Conservation (phyloP, 2,329 filamentous ascomycete genomes). For the Alternaria gansuensis region DNA sequence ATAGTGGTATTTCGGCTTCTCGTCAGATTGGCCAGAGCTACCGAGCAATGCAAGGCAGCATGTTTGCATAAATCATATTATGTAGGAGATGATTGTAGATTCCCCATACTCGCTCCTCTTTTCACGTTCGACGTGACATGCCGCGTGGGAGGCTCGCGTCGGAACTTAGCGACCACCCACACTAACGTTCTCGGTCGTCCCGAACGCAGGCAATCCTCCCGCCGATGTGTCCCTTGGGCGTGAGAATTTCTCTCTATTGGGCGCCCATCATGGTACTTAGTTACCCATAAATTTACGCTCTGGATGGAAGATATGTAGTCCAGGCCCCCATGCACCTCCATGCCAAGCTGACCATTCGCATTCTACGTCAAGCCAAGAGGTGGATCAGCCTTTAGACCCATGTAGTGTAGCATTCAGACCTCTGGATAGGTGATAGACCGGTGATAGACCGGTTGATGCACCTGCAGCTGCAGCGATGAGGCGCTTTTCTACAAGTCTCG, state of each 20-base stretch:
- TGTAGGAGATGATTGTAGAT: background rate
- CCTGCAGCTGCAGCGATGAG: slow-evolving; percentile 23
- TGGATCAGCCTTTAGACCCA: slow-evolving; percentile 17
- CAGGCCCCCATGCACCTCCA: slow-evolving; percentile 18
- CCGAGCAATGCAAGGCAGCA: background rate
- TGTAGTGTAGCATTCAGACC: slow-evolving; percentile 22
- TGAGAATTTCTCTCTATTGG: slow-evolving; percentile 32
- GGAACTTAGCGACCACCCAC: slow-evolving; percentile 7
- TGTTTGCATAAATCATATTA: background rate
- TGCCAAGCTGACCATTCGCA: slow-evolving; percentile 28
- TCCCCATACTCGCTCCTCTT: background rate
- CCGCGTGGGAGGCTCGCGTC: slow-evolving; percentile 14
- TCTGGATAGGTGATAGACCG: slow-evolving; percentile 12
- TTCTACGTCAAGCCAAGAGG: slow-evolving; percentile 31
- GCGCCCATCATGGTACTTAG: slow-evolving; percentile 46
- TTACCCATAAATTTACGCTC: slow-evolving; percentile 3
- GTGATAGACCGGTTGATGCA: slow-evolving; percentile 11
- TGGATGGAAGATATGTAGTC: slow-evolving; percentile 20
- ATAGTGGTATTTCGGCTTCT: background rate
- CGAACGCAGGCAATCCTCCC: slow-evolving; percentile 26
- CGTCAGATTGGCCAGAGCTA: background rate
- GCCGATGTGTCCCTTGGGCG: slow-evolving; percentile 22
- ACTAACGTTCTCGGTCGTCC: slow-evolving; percentile 18
- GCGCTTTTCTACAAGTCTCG: slow-evolving; percentile 27
- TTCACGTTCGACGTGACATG: slow-evolving; percentile 19